These are phyloP conservation scores for Carallia pectinifolia DNA, from an alignment of 345 rosid species.

Conservation along the genomic window DNA sequence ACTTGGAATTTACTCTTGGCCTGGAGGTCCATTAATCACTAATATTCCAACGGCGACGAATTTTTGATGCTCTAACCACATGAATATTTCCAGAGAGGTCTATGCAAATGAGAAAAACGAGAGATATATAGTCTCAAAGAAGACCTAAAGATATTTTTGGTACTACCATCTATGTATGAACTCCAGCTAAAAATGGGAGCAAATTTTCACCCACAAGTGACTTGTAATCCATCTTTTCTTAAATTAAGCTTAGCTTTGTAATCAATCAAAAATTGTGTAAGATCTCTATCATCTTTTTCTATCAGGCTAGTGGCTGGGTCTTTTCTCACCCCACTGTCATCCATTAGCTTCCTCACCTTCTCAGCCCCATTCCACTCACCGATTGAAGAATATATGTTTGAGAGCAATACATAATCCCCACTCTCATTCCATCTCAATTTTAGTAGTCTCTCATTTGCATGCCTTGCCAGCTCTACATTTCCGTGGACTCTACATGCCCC, in stretches of 20 bases:
- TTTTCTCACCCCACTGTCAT: conserved; percentile 53
- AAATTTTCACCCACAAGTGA: conserved; percentile 5
- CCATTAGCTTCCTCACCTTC: conserved; percentile 62
- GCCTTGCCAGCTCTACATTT: conserved; percentile 52
- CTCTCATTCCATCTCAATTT: conserved; percentile 47
- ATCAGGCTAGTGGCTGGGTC: conserved; percentile 50
- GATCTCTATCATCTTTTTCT: conserved; percentile 41
- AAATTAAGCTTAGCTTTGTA: conserved; percentile 25
- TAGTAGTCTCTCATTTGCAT: conserved; percentile 52
- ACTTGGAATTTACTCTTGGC: no score
- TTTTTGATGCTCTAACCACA: no score
- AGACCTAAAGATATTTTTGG: no score
- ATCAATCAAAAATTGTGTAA: conserved; percentile 34
- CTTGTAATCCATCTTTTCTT: conserved; percentile 22
- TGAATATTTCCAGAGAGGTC: no score
- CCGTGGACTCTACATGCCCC: conserved; percentile 63
- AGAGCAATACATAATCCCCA: conserved; percentile 65
- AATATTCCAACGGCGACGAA: no score
- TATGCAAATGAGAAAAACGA: no score
- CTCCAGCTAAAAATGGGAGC: not conserved
- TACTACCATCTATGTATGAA: not conserved
- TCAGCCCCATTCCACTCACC: conserved; percentile 65
- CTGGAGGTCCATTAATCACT: no score
- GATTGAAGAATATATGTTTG: conserved; percentile 59
- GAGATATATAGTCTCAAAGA: no score